These are phyloP conservation scores for Musa balbisiana DNA, from an alignment of 202 grass and related monocot genomes.

Conservation along the genomic window DNA sequence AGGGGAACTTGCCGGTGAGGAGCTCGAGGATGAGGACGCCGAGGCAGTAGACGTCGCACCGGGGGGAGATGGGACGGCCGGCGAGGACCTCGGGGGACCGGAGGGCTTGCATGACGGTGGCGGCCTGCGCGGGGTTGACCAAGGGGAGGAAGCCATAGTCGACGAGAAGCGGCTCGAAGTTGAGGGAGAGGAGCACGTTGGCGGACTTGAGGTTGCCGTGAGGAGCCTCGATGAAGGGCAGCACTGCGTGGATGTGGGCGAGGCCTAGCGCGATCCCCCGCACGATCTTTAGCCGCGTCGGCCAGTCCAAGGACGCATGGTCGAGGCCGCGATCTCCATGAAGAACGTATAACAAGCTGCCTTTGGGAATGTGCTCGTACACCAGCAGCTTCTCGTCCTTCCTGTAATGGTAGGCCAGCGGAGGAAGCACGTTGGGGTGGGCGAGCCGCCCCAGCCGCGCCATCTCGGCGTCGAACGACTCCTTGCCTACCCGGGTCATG, in stretches of 20 bases:
- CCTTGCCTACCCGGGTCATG: slow-evolving; percentile 65
- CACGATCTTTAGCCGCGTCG: slow-evolving; percentile 45
- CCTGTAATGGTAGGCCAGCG: slow-evolving; percentile 66
- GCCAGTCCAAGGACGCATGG: slow-evolving; percentile 66
- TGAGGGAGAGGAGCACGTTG: slow-evolving; percentile 59
- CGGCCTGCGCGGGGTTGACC: slow-evolving; percentile 20
- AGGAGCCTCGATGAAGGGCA: slow-evolving; percentile 41
- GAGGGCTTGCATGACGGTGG: slow-evolving; percentile 32
- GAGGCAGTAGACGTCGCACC: slow-evolving; percentile 82
- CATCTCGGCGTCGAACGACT: slow-evolving; percentile 66
- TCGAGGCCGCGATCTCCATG: slow-evolving; percentile 38
- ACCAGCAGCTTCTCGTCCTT: slow-evolving; percentile 79
- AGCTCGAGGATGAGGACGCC: slow-evolving; percentile 79
- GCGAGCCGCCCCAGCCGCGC: slow-evolving; percentile 36
- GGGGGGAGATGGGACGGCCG: slow-evolving; percentile 22
- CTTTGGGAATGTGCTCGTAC: slow-evolving; percentile 69
- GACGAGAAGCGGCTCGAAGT: slow-evolving; percentile 75
- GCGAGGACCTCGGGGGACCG: slow-evolving; percentile 42
- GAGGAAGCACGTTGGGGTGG: slow-evolving; percentile 65
- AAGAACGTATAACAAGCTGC: slow-evolving; percentile 78
- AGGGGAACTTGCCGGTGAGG: slow-evolving; percentile 74
- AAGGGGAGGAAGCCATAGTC: slow-evolving; percentile 69
- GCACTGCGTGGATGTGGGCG: slow-evolving; percentile 49
- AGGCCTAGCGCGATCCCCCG: slow-evolving; percentile 44
- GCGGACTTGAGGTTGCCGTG: slow-evolving; percentile 94